Evolutionary conservation across 2,329 filamentous ascomycete species (phyloP), one percentile per base, ranked within the genome.

Genomic region (Epichloe coenophiala): DNA sequence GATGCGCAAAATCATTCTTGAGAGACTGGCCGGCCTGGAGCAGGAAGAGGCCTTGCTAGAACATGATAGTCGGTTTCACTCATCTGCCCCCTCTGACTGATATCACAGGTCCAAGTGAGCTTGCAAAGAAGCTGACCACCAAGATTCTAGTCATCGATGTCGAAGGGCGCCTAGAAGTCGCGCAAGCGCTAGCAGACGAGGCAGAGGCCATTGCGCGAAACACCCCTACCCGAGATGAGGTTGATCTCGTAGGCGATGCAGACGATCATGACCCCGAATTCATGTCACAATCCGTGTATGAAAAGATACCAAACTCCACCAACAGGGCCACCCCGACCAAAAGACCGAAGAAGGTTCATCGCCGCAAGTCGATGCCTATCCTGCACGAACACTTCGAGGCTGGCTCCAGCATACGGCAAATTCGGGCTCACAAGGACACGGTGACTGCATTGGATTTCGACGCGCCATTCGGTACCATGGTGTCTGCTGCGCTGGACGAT

Each of bases 271-370:
- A 68, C 35, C 56, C 63, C 23, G 76, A 74, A 1, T 98, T 97
- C 71, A 97, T 97, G 93, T 96, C 93, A 3, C 88, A 96, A 66
- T 96, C 90, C 12, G 88, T 98, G 58, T 98, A 97, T 65, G 86
- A 94, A 58, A 96, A 96, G 68, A 71, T 98, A 8, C 88, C 90
- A 1, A 68, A 70, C 9, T 71, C 77, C 9, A 63, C 69, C 31
- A 65, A 65, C 21, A 74, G 19, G 19, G 19, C 68, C 58, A 73
- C 76, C 2, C 71, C 77, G 1, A 64, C 74, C 7, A 62, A 64
- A 45, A 76, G 73, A 61, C 57, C 68, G 15, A 75, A 73, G 58
- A 75, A 74, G 57, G 78, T 76, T 39, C 76, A 77, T 54, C 76
- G 84, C 51, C 78, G 84, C 54, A 88, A 86, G 66, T 94, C 90